phyloP scores from a whole-genome alignment of 495 filamentous ascomycete genomes.

The Aspergillus baeticus region DNA sequence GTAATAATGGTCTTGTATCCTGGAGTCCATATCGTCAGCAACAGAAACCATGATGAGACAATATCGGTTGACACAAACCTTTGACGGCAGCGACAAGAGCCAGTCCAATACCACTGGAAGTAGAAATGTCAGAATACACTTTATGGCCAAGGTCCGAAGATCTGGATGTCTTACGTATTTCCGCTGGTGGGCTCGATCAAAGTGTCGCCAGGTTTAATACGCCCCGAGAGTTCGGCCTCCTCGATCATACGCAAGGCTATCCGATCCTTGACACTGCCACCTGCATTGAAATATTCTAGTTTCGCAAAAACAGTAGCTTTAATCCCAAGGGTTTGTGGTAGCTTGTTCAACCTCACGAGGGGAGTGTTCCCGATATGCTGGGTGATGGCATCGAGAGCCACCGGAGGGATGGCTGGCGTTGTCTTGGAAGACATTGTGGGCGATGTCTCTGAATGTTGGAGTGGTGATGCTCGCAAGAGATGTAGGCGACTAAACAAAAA shows the following conservation, averaged over 20 bases:
- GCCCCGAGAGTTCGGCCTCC: constrained; percentile 83
- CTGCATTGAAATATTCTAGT: constrained; percentile 94
- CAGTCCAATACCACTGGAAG: constrained; percentile 79
- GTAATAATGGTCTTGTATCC: constrained; percentile 98
- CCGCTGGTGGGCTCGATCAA: constrained; percentile 97
- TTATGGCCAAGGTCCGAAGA: neutral
- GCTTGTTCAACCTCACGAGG: constrained; percentile 84
- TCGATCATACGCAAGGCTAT: constrained; percentile 98
- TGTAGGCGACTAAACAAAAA: too few relatives aligned
- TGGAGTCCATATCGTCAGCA: constrained; percentile 15
- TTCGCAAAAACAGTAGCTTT: constrained; percentile 92
- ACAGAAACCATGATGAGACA: neutral
- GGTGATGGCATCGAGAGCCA: constrained; percentile 57
- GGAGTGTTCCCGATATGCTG: constrained; percentile 92
- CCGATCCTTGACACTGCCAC: constrained; percentile 95
- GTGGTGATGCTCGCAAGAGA: too few relatives aligned
- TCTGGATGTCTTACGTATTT: constrained; percentile 67
- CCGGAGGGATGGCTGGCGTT: constrained; percentile 51
- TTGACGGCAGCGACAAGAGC: constrained; percentile 93
- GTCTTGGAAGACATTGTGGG: constrained; percentile 49
- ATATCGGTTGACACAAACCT: constrained; percentile 40
- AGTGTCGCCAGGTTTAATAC: constrained; percentile 96
- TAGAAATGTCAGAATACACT: constrained; percentile 18
- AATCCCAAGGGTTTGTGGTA: constrained; percentile 87
- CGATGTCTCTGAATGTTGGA: neutral